These are phyloP conservation scores for Penicillium janthinellum DNA, from an alignment of 2,329 filamentous ascomycete species.

Conservation along the genomic window DNA sequence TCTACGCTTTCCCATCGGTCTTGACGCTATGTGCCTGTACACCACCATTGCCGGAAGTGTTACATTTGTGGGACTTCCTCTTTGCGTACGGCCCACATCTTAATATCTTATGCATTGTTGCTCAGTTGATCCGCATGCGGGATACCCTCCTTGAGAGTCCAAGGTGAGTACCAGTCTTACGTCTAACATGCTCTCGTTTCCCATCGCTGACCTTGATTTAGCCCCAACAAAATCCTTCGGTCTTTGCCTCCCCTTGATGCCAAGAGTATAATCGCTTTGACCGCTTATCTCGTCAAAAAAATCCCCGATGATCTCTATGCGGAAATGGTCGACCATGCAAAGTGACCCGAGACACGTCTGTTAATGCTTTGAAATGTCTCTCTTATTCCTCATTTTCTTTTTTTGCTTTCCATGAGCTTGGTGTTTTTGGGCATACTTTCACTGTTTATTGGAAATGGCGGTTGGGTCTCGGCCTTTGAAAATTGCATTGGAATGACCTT, in stretches of 20 bases:
- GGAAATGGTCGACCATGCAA: conserved; percentile 85
- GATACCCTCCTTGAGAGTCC: conserved; percentile 79
- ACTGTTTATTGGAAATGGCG: conserved; percentile 10
- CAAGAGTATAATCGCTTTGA: conserved; percentile 79
- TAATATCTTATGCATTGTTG: conserved; percentile 95
- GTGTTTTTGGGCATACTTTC: conserved; percentile 18
- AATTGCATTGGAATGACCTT: conserved; percentile 18
- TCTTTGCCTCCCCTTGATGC: conserved; percentile 84
- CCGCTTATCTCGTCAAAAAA: conserved; percentile 82
- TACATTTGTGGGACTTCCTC: conserved; percentile 94
- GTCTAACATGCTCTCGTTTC: background rate
- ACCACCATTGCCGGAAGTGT: conserved; percentile 87
- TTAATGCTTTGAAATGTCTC: conserved; percentile 1
- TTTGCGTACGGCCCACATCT: conserved; percentile 94
- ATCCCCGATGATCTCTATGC: conserved; percentile 89
- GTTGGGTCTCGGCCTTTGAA: conserved; percentile 9
- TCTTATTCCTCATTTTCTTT: background rate
- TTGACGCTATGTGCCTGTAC: conserved; percentile 95
- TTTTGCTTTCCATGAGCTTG: conserved; percentile 2
- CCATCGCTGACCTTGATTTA: conserved; percentile 42
- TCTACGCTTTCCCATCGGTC: conserved; percentile 95
- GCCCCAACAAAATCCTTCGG: conserved; percentile 88
- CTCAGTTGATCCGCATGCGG: conserved; percentile 85
- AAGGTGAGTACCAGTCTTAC: conserved; percentile 60
- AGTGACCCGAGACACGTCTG: conserved; percentile 23